phyloP scores from a whole-genome alignment of 768 basidiomycete genomes.

The Tulasnella sp. region DNA sequence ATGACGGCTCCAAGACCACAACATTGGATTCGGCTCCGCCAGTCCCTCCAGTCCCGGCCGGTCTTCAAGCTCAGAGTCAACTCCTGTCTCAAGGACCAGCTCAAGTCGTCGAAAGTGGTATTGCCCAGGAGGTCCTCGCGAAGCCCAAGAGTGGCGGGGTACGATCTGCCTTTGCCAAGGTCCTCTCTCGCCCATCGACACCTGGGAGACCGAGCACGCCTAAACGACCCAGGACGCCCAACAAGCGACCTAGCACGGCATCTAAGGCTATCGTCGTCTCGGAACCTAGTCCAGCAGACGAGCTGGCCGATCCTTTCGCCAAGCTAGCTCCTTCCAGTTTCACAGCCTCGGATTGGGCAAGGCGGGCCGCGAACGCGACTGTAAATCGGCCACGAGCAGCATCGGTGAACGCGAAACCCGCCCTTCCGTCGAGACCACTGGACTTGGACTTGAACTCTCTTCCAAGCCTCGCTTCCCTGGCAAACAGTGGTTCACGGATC shows the following conservation, averaged over 20 bases:
- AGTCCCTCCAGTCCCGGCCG: background rate
- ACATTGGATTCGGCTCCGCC: background rate
- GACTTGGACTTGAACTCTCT: background rate
- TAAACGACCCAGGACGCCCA: slow-evolving; percentile 24
- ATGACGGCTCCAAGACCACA: background rate
- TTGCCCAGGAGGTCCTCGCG: background rate
- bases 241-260: slow-evolving; percentile 8
- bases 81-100: background rate
- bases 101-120: background rate
- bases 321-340: background rate
- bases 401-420: background rate
- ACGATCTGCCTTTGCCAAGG: slow-evolving; percentile 3
- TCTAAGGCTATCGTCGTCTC: background rate
- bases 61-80: background rate
- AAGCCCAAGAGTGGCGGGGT: background rate
- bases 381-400: background rate
- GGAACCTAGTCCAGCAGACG: background rate
- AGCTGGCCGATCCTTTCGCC: background rate
- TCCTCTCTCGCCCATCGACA: slow-evolving; percentile 8
- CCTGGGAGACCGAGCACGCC: slow-evolving; percentile 12
- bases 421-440: background rate
- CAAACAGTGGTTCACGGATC: background rate
- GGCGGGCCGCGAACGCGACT: background rate
- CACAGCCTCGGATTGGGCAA: background rate
- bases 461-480: background rate